A percentile compares a stretch with the other conserved stretches of the same genome.
phyloP scores from a whole-genome alignment of 495 filamentous ascomycete species.

The Astrothelium macrocarpum region DNA sequence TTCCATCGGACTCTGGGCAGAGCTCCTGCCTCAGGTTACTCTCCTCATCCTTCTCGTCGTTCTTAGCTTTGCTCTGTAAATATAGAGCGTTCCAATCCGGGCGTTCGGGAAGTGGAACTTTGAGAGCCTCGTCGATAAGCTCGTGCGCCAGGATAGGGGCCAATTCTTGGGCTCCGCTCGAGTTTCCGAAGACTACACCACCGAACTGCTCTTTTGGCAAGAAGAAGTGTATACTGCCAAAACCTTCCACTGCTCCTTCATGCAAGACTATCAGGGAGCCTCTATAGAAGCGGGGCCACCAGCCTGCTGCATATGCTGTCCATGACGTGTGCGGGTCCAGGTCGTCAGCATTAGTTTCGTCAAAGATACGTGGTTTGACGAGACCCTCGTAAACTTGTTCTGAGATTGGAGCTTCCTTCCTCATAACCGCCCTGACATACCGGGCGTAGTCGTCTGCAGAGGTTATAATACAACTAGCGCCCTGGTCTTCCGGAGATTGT shows the following conservation, averaged over 20 bases:
- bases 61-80: neutral
- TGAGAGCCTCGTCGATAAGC: constrained; percentile 9
- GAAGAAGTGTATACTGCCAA: constrained; percentile 10
- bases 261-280: constrained; percentile 10
- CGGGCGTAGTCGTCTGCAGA: constrained; percentile 11
- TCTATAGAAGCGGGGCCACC: constrained; percentile 7
- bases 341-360: neutral
- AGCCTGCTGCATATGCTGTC: constrained; percentile 8
- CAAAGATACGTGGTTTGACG: constrained; percentile 6
- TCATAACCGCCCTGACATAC: constrained; percentile 17
- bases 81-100: constrained; percentile 6
- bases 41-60: constrained; percentile 5
- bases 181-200: constrained; percentile 10
- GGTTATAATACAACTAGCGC: constrained; percentile 11
- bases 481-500: constrained; percentile 15
- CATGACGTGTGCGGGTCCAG: constrained; percentile 13
- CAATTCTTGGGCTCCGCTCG: neutral
- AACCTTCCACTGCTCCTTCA: constrained; percentile 6
- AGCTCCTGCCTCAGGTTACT: constrained; percentile 8
- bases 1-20: constrained; percentile 6
- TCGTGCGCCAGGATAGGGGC: neutral
- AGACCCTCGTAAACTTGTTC: constrained; percentile 10
- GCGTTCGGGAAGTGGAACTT: constrained; percentile 7
- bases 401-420: constrained; percentile 6
- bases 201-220: constrained; percentile 11